A percentile compares a stretch with the other conserved stretches of the same genome.
Evolutionary conservation across 768 basidiomycete genomes (phyloP).

Genomic region (Gymnopilus junonius): DNA sequence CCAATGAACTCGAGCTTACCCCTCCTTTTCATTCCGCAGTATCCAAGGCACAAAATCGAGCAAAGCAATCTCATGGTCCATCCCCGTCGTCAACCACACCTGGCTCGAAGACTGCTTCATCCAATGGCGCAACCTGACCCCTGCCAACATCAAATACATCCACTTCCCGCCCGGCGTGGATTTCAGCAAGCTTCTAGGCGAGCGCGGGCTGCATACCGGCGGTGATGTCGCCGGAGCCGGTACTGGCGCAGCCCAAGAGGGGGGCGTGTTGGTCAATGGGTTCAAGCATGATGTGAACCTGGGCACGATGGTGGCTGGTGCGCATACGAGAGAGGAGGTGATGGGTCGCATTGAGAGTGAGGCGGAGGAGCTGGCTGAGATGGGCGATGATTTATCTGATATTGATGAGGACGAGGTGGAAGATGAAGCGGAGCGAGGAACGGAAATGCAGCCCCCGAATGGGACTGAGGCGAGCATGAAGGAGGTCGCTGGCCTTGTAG

Average conservation of each 20-base stretch:
- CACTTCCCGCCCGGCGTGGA: constrained; percentile 71
- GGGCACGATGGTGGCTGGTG: background rate
- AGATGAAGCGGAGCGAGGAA: too few species aligned
- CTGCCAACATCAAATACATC: constrained; percentile 69
- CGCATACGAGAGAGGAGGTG: background rate
- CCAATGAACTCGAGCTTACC: constrained; percentile 13
- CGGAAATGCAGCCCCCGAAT: constrained; percentile 13
- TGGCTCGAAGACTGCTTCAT: constrained; percentile 93
- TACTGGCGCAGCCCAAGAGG: background rate
- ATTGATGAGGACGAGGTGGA: constrained; percentile 6
- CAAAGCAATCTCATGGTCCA: constrained; percentile 79
- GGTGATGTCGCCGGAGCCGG: background rate
- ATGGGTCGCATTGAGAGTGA: constrained; percentile 24
- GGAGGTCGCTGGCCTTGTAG: constrained; percentile 25
- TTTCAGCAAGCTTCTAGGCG: constrained; percentile 52
- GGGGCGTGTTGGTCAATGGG: background rate
- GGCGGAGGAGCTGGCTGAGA: constrained; percentile 20
- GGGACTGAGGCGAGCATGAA: constrained; percentile 36
- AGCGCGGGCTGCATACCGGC: constrained; percentile 35
- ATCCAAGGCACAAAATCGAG: constrained; percentile 62
- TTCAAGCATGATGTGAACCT: background rate
- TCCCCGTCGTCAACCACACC: constrained; percentile 86
- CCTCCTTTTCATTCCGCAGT: constrained; percentile 35
- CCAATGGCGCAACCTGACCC: constrained; percentile 74
- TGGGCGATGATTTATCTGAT: constrained; percentile 8